Evolutionary conservation across 1,139 yeast species (phyloP).

Genomic region (Tardiomyces depauwii): DNA sequence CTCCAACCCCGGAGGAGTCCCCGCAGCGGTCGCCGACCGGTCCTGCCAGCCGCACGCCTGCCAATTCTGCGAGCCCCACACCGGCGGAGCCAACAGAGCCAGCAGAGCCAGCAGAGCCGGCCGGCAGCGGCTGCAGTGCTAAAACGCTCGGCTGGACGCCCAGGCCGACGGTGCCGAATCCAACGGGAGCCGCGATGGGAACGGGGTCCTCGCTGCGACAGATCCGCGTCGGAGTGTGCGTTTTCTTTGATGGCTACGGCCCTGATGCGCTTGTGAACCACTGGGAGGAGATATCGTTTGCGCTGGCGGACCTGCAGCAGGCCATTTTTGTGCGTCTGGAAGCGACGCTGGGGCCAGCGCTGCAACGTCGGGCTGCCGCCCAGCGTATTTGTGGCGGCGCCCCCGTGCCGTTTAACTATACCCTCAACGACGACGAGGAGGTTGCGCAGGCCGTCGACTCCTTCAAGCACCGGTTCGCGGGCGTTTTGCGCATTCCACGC

Average conservation of each 20-base stretch:
- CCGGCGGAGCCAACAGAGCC: neutral
- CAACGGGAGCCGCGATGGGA: neutral
- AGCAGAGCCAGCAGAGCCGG: neutral
- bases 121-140: neutral
- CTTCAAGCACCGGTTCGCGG: conserved; percentile 13
- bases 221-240: conserved; percentile 13
- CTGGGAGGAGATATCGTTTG: conserved; percentile 18
- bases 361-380: neutral
- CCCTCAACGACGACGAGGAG: conserved; percentile 8
- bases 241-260: conserved; percentile 10
- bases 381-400: neutral
- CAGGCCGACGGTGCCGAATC: neutral
- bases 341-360: conserved; percentile 3
- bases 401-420: neutral
- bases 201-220: neutral
- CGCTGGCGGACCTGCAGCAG: conserved; percentile 15
- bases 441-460: conserved; percentile 11
- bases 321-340: conserved; percentile 8
- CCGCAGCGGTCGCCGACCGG: no score
- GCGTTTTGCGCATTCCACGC: conserved; percentile 18
- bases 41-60: no score
- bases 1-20: no score
- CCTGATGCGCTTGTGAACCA: conserved; percentile 13
- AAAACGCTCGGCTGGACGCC: neutral
- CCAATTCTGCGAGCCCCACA: no score